A percentile compares a stretch with the other conserved stretches of the same genome.
These are phyloP conservation scores for Neofusicoccum sp. DNA, from an alignment of 2,329 filamentous ascomycete genomes.

Conservation along the genomic window DNA sequence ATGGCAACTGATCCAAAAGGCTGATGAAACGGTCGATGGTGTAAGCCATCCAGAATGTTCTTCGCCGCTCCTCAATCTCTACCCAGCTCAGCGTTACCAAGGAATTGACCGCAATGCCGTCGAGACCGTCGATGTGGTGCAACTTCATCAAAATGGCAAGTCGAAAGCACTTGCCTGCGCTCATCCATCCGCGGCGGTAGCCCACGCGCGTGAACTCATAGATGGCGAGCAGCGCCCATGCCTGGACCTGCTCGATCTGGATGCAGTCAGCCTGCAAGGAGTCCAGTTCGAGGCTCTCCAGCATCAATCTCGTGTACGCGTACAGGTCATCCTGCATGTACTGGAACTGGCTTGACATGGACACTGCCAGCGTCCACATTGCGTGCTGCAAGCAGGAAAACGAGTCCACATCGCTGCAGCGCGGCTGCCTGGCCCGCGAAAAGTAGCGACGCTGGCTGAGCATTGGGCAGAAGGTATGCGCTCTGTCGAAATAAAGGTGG, in stretches of 20 bases:
- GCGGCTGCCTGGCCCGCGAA: slow-evolving; percentile 10
- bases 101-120: slow-evolving; percentile 15
- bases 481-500: slow-evolving; percentile 21
- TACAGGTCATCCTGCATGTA: slow-evolving; percentile 32
- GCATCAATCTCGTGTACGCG: slow-evolving; percentile 28
- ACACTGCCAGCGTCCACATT: slow-evolving; percentile 42
- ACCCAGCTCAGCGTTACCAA: slow-evolving; percentile 27
- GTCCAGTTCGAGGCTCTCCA: slow-evolving; percentile 29
- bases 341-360: slow-evolving; percentile 37
- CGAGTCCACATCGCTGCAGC: not conserved
- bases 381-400: slow-evolving; percentile 34
- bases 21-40: slow-evolving; percentile 42
- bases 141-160: slow-evolving; percentile 41
- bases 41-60: slow-evolving; percentile 48
- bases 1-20: slow-evolving; percentile 34
- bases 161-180: slow-evolving; percentile 40
- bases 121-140: slow-evolving; percentile 37
- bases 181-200: slow-evolving; percentile 42
- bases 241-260: slow-evolving; percentile 38
- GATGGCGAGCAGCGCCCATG: slow-evolving; percentile 41
- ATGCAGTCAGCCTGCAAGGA: slow-evolving; percentile 22
- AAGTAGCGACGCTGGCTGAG: slow-evolving; percentile 18
- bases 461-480: slow-evolving; percentile 14
- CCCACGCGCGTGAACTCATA: slow-evolving; percentile 42
- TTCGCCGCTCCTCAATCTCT: slow-evolving; percentile 38